A percentile compares a stretch with the other conserved stretches of the same genome.
Evolutionary conservation across 2,329 filamentous ascomycete species (phyloP).

Genomic region (Calonectria henricotiae): DNA sequence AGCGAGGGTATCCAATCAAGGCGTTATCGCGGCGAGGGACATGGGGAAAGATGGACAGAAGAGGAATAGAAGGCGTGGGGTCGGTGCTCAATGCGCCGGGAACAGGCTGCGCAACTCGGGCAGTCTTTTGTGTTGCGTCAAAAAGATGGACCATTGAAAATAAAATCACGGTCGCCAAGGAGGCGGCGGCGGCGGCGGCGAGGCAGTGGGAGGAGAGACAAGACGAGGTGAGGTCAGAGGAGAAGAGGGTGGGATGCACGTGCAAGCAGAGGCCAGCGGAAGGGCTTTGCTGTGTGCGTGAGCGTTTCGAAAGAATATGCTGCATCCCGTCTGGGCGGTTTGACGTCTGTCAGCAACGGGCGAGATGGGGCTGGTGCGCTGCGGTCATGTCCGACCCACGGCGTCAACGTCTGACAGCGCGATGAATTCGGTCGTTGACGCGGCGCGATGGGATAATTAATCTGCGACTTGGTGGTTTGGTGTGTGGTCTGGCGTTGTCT

Average conservation of each 20-base stretch:
- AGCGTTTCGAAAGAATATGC: slow-evolving; percentile 4
- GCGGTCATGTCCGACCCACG: slow-evolving; percentile 23
- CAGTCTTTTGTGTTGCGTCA: slow-evolving; percentile 2
- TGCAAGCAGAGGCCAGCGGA: slow-evolving; percentile 10
- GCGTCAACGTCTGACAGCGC: background rate
- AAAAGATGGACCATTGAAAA: background rate
- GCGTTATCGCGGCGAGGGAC: slow-evolving; percentile 14
- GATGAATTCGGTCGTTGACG: background rate
- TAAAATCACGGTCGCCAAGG: background rate
- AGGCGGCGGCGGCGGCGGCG: background rate
- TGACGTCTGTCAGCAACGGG: slow-evolving; percentile 24
- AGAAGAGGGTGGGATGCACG: slow-evolving; percentile 16
- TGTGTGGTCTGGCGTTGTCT: background rate
- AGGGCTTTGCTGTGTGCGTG: slow-evolving; percentile 16
- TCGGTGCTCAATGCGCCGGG: background rate
- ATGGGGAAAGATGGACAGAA: background rate
- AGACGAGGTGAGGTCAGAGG: background rate
- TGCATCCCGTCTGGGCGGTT: slow-evolving; percentile 16
- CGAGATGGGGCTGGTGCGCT: slow-evolving; percentile 17
- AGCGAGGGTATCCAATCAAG: slow-evolving; percentile 12
- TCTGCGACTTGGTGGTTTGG: slow-evolving; percentile 16
- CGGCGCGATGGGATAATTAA: slow-evolving; percentile 2
- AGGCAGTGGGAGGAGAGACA: slow-evolving; percentile 1
- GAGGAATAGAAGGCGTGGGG: background rate
- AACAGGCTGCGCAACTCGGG: slow-evolving; percentile 14